Base-by-base conservation (phyloP, 1,284 basidiomycete genomes). In the Melampsora allii-populina region DNA sequence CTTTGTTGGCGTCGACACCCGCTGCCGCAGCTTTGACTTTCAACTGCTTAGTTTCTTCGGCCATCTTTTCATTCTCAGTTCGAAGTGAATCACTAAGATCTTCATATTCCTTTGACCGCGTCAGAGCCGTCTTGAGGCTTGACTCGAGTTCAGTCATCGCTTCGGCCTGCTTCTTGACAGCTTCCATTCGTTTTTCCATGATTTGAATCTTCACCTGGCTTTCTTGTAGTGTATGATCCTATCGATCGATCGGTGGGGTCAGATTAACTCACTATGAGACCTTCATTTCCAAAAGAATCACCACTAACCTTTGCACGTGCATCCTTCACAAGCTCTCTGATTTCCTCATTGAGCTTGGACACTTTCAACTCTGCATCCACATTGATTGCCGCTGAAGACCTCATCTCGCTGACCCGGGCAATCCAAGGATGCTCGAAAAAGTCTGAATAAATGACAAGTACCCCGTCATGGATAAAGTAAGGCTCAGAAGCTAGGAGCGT, bases 31-130 rank as follows among this genome's bases (percentile, higher is more conserved):
- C 31, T 36, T 58, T 36, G 12, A 5, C 19, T n/a, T 21, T 31
- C 19, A 46, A 24, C 9, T 60, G 59, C 29, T 58, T 69, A 6
- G 42, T 42, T 21, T 72, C 59, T 27, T 71, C 67, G 81, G 94
- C 92, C 75, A 96, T 83, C 7, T 85, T 81, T 80, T 97, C 93
- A 76, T 95, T 83, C 79, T 98, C 95, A 3, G 87, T 86, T 80
- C 96, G 94, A 27, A 98, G 83, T 79, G 92, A 91, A 78, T 94
- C 93, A 84, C 97, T 91, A 0, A 92, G 92, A 77, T 95, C 93
- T 36, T 85, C 83, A 1, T 98, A 85, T 78, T 94, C 89, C 36
- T 81, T 84, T 2, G 50, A 58, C 36, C 61, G 45, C 31, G 59
- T 71, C 31, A 61, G 42, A 24, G 67, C 67, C 24, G 59, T 71